A percentile compares a stretch with the other conserved stretches of the same genome.
phyloP scores from a whole-genome alignment of 176 grass and related monocot genomes.

The Juncus effusus region DNA sequence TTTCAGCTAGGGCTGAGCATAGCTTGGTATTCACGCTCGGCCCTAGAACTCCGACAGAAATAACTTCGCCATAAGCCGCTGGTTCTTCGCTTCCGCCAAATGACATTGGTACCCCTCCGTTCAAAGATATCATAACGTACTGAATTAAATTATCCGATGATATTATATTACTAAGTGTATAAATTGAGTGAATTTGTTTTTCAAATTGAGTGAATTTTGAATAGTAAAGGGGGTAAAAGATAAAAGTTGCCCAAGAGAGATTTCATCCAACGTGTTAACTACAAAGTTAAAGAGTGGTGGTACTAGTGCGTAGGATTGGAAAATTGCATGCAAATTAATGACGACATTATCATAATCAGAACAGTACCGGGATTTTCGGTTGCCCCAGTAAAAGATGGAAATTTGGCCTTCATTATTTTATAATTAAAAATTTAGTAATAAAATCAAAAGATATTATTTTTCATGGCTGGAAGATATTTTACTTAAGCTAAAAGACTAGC shows the following conservation, averaged over 20 bases:
- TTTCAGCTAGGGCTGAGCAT: conserved; percentile 32
- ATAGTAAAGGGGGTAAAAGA: neutral
- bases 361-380: too few species aligned
- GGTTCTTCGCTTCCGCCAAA: conserved; percentile 45
- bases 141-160: conserved; percentile 1
- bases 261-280: conserved; percentile 21
- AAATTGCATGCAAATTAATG: too few species aligned
- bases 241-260: neutral
- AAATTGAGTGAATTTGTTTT: neutral
- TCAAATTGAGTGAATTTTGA: neutral
- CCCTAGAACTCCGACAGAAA: conserved; percentile 41
- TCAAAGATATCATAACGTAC: conserved; percentile 50
- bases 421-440: too few species aligned
- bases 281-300: neutral
- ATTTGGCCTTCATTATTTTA: too few species aligned
- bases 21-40: conserved; percentile 39
- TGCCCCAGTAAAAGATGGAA: too few species aligned
- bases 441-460: too few species aligned
- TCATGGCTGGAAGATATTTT: too few species aligned
- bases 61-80: conserved; percentile 39
- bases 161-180: neutral
- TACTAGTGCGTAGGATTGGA: too few species aligned
- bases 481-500: too few species aligned
- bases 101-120: conserved; percentile 41
- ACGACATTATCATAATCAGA: too few species aligned